Evolutionary conservation across 2,329 filamentous ascomycete species (phyloP), one percentile per base, ranked within the genome.

Genomic region (Fusarium pseudocircinatum): DNA sequence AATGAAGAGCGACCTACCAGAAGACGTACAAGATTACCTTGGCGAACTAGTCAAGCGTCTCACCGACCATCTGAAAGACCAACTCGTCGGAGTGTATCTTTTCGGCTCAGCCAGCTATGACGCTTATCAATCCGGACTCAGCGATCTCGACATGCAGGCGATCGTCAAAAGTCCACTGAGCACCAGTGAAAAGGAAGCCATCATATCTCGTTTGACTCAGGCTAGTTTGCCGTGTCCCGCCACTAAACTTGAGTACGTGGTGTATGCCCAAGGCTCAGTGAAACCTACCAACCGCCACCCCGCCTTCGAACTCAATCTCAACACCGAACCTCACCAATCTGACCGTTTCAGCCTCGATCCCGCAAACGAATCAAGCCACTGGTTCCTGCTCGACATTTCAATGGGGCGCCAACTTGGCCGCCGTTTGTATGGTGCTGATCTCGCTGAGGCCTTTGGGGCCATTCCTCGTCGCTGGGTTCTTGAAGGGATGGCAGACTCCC

Each of bases 21-120:
- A 40, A 7, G 24, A 61, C 0, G 47, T 54, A 0, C 16, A 11
- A 4, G 11, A 2, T 7, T 61, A 61, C 6, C 30, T 61, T 11
- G 6, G 4, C 12, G 11, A 44, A 28, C 20, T 61, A 0, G 37
- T 54, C 30, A 36, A 61, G 3, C n/a, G 30, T 11, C 60, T 70
- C 4, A 16, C n/a, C 3, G 32, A 37, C 2, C 32, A 53, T 8
- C 54, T 70, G 0, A 46, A 28, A 26, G n/a, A 70, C 3, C 32
- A 69, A 4, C 40, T 70, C 3, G 7, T 70, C 10, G 68, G 65
- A 1, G 39, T 70, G 6, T 69, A 70, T 32, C 59, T 70, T 10
- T 70, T 70, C 14, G 68, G 68, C n/a, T 69, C 68, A 10, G 68
- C 68, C 0, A 69, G 68, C 20, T 65, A 70, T 26, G 47, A 37